These are phyloP conservation scores for Neofusicoccum laricinum DNA, from an alignment of 2,329 filamentous ascomycete species.

Conservation along the genomic window DNA sequence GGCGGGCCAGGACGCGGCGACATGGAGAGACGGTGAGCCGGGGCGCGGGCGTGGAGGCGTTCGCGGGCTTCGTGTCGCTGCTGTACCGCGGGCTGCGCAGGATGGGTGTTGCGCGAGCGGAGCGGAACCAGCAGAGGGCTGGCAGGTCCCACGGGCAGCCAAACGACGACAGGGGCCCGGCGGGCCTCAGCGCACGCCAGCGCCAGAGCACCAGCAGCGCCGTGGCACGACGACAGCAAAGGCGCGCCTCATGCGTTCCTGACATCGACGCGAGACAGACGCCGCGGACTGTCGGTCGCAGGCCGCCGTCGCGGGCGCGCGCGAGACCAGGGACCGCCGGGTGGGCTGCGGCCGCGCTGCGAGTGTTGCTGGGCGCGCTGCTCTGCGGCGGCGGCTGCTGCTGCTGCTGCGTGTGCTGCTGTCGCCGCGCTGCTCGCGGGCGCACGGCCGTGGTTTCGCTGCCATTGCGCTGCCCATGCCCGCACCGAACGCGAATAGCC, in stretches of 20 bases:
- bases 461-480: neutral
- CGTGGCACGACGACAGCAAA: constrained; percentile 6
- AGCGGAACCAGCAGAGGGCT: neutral
- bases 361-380: neutral
- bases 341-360: neutral
- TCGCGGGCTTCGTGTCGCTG: constrained; percentile 5
- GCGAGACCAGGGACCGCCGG: too few species aligned
- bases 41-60: neutral
- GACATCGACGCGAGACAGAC: neutral
- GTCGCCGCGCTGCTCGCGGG: neutral
- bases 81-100: constrained; percentile 10
- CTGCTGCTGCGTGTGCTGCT: neutral
- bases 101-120: constrained; percentile 6
- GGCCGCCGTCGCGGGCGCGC: neutral
- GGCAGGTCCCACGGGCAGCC: neutral
- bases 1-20: neutral
- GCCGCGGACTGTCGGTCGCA: neutral
- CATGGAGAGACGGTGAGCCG: neutral
- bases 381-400: neutral
- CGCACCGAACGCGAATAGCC: neutral
- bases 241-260: constrained; percentile 7
- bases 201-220: neutral
- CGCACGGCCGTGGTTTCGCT: neutral
- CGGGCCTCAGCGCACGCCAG: constrained; percentile 4
- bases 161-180: neutral